Evolutionary conservation across 192 early-diverging fungal species (phyloP).

Genomic region (Mortierella antarctica): DNA sequence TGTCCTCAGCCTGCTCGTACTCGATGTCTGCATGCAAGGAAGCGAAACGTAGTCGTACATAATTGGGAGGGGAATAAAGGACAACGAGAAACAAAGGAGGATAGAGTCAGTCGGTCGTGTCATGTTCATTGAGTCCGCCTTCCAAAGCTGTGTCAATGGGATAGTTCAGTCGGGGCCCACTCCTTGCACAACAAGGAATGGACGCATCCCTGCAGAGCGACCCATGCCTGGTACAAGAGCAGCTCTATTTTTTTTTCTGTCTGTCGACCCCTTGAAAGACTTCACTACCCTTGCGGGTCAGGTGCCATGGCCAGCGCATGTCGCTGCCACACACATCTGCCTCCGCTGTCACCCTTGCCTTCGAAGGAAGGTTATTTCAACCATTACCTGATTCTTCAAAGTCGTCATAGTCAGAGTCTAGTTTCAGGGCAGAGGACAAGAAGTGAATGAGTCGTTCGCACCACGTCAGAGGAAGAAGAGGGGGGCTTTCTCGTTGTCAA

Average conservation of each 20-base stretch:
- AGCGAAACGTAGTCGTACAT: not conserved
- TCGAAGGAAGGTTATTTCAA: not conserved
- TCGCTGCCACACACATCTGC: too few species aligned
- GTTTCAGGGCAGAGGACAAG: not conserved
- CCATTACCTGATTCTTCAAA: slow-evolving; percentile 44
- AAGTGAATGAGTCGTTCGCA: not conserved
- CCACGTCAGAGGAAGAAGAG: not conserved
- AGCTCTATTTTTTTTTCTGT: too few species aligned
- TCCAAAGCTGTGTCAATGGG: too few species aligned
- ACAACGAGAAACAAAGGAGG: not conserved
- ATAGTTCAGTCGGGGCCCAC: too few species aligned
- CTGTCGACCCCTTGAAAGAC: too few species aligned
- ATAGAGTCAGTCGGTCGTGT: too few species aligned
- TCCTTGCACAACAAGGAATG: too few species aligned
- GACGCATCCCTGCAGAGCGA: too few species aligned
- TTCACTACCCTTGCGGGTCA: too few species aligned
- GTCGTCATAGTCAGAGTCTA: slow-evolving; percentile 50
- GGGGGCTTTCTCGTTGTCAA: not conserved
- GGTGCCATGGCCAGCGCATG: too few species aligned
- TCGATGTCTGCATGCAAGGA: slow-evolving; percentile 32
- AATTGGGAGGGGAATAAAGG: not conserved
- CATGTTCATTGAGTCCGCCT: too few species aligned
- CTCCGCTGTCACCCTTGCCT: too few species aligned
- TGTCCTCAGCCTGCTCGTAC: slow-evolving; percentile 67
- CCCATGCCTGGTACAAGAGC: not conserved